Base-by-base conservation (phyloP, 129 eudicot species). In the Saposhnikovia divaricata region DNA sequence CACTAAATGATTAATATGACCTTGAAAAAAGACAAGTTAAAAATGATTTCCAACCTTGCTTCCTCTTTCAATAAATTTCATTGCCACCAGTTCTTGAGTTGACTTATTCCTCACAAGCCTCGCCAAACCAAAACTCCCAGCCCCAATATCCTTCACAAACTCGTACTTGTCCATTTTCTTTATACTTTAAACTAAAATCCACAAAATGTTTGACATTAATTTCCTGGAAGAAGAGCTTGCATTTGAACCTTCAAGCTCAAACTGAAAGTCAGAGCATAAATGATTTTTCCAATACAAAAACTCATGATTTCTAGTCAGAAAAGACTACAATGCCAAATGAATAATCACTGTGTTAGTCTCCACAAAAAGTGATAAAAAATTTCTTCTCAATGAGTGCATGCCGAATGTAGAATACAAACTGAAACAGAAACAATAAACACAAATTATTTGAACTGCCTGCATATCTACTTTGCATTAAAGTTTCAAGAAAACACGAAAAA, bases 101-200 rank as follows among this genome's bases (percentile, higher is more conserved):
- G 85, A 96, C 87, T 93, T 93, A 80, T 93, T 93, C 86, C 96
- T 89, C 98, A 93, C 89, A 71, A 93, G 89, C 83, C 92, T 88
- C 1, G 96, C 98, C 79, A 90, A 92, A 4, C 98, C 96, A 76
- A 93, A 93, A 84, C 91, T 90, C 39, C 98, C 96, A 85, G 92
- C 87, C 83, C 98, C 98, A 80, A 93, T 93, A 87, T 93, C 98
- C 90, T 90, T 93, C 76, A 93, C 91, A 81, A 93, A 89, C 85
- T 93, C 96, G 80, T 93, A 93, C 76, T 90, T 91, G 43, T 93
- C 98, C 98, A 93, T 93, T 72, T 19, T 34, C 46, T 46, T 18
- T 77, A 28, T 18, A 28, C 72, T 65, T 65, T 4, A 25, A 57
- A 55, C 28, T n/a, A 16, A 65, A 27, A 65, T 14, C 9, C 27